Conservation (phyloP, 495 filamentous ascomycete genomes). For the Astrothelium macrocarpum region DNA sequence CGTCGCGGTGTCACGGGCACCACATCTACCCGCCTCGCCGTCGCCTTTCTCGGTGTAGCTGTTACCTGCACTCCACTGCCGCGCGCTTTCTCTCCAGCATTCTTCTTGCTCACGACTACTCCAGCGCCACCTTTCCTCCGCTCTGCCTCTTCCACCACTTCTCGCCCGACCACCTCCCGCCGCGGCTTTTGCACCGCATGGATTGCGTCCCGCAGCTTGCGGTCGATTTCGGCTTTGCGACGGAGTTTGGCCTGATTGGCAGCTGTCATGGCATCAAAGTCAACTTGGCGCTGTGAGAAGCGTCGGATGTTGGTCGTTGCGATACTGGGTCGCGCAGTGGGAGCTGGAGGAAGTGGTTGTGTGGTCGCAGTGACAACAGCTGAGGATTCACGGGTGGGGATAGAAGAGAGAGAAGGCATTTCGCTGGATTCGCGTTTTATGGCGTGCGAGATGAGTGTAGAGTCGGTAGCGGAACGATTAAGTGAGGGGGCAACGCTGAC, state of each 20-base stretch:
- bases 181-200: slow-evolving; percentile 78
- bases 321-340: slow-evolving; percentile 43
- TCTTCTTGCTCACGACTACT: background rate
- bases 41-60: slow-evolving; percentile 25
- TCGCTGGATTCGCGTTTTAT: slow-evolving; percentile 60
- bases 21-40: background rate
- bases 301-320: slow-evolving; percentile 40
- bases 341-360: slow-evolving; percentile 24
- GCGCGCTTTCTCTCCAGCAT: background rate
- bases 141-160: slow-evolving; percentile 60
- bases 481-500: slow-evolving; percentile 35
- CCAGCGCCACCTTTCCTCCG: slow-evolving; percentile 39
- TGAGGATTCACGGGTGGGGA: slow-evolving; percentile 33
- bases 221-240: slow-evolving; percentile 66
- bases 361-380: slow-evolving; percentile 26
- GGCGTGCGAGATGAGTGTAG: slow-evolving; percentile 39
- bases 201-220: slow-evolving; percentile 77
- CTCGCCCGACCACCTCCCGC: slow-evolving; percentile 62
- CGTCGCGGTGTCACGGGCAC: background rate
- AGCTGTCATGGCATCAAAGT: slow-evolving; percentile 48
- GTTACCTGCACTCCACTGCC: slow-evolving; percentile 22
- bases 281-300: slow-evolving; percentile 58
- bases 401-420: slow-evolving; percentile 39
- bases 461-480: slow-evolving; percentile 60
- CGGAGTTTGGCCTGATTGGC: slow-evolving; percentile 56